phyloP scores from a whole-genome alignment of 1,284 basidiomycete species.

The Rhodotorula sp. region DNA sequence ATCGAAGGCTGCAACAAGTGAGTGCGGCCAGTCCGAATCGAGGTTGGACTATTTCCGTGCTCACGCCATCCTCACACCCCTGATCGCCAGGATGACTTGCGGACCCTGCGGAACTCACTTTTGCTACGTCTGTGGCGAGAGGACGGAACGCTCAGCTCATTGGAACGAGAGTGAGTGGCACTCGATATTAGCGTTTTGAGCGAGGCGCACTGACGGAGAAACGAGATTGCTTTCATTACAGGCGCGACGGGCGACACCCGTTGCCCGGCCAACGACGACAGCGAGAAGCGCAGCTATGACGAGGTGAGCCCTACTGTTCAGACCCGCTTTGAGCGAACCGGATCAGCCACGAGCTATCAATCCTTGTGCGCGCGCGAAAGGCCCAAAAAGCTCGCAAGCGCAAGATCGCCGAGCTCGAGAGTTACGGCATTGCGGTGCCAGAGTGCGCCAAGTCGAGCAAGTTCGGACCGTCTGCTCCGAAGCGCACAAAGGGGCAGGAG shows the following conservation, averaged over 20 bases:
- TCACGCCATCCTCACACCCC: background rate
- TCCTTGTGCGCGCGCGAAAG: background rate
- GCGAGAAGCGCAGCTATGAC: background rate
- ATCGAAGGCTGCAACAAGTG: conserved; percentile 28
- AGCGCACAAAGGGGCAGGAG: background rate
- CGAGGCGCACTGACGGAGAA: no score
- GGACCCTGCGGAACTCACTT: conserved; percentile 8
- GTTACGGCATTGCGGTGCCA: background rate
- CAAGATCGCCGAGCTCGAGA: background rate
- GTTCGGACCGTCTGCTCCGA: background rate
- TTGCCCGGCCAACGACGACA: conserved; percentile 13
- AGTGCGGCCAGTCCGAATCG: background rate
- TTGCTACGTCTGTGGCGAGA: conserved; percentile 21
- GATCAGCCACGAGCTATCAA: no score
- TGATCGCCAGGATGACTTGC: conserved; percentile 9
- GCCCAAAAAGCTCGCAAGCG: background rate
- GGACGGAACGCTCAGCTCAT: background rate
- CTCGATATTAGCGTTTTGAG: background rate
- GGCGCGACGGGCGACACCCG: background rate
- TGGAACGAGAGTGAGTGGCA: background rate
- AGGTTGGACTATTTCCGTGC: background rate
- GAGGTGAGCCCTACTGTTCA: background rate
- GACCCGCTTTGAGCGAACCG: background rate
- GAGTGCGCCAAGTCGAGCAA: background rate
- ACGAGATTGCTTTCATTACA: background rate